Percentiles rank a stretch among this genome's conserved stretches.
These are phyloP conservation scores for Juncus effusus DNA, from an alignment of 176 grass and related monocot species.

Conservation along the genomic window DNA sequence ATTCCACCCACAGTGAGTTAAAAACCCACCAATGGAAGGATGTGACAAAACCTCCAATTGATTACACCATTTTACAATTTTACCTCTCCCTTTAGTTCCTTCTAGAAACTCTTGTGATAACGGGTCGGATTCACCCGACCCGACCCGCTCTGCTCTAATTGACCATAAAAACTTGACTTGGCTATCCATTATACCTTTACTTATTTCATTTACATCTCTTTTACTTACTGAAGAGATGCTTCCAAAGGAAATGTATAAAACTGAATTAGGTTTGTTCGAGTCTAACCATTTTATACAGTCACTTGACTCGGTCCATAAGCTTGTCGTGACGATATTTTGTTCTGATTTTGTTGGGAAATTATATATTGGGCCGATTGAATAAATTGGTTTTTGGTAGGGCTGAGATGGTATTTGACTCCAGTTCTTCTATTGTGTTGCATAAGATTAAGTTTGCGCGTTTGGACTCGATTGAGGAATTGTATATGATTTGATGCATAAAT, in stretches of 20 bases:
- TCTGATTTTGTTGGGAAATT: slow-evolving; percentile 35
- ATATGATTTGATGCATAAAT: slow-evolving; percentile 49
- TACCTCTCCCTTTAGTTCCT: slow-evolving; percentile 5
- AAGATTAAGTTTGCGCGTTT: slow-evolving; percentile 44
- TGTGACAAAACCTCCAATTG: slow-evolving; percentile 19
- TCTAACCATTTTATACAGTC: slow-evolving; percentile 52
- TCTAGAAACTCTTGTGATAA: slow-evolving; percentile 35
- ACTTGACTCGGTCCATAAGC: slow-evolving; percentile 38
- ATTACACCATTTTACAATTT: slow-evolving; percentile 29
- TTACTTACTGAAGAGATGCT: slow-evolving; percentile 37
- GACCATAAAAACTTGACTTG: slow-evolving; percentile 46
- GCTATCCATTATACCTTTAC: slow-evolving; percentile 39
- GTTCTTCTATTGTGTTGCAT: slow-evolving; percentile 59
- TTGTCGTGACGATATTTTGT: slow-evolving; percentile 39
- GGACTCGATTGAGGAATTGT: slow-evolving; percentile 43
- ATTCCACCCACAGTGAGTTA: slow-evolving; percentile 27
- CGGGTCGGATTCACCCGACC: slow-evolving; percentile 41
- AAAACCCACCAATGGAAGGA: slow-evolving; percentile 16
- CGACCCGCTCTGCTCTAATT: slow-evolving; percentile 38
- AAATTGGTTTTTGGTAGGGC: slow-evolving; percentile 42
- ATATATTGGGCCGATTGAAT: slow-evolving; percentile 44
- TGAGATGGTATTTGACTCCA: slow-evolving; percentile 43
- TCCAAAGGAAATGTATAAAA: slow-evolving; percentile 68
- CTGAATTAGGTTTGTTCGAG: slow-evolving; percentile 24
- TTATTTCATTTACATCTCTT: slow-evolving; percentile 43